Conservation (phyloP, 192 early-diverging fungal genomes). For the Podila epicladia region DNA sequence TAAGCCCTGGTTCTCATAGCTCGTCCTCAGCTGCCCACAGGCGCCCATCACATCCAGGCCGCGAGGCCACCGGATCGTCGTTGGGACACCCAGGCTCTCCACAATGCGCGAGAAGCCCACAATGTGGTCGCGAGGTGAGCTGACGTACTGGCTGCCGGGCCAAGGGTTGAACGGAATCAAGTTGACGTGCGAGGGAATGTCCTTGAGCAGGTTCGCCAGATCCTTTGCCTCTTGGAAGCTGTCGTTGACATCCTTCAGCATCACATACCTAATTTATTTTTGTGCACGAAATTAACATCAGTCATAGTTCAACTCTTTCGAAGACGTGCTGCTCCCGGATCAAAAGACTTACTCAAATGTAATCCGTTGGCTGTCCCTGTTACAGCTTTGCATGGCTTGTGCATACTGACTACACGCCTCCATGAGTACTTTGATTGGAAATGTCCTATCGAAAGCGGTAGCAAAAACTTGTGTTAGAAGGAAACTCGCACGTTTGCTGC, state of each 20-base stretch:
- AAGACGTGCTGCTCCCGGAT: neutral
- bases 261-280: constrained; percentile 73
- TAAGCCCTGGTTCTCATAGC: constrained; percentile 22
- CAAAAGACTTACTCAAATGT: constrained; percentile 79
- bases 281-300: neutral
- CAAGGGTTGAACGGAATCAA: constrained; percentile 90
- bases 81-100: constrained; percentile 58
- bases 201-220: constrained; percentile 68
- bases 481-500: neutral
- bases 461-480: neutral
- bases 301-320: neutral
- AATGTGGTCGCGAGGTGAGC: constrained; percentile 64
- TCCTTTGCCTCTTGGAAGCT: constrained; percentile 71
- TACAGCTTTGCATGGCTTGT: constrained; percentile 58
- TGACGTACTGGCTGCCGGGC: constrained; percentile 77
- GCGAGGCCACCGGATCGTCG: constrained; percentile 69
- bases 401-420: constrained; percentile 74
- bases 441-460: constrained; percentile 54
- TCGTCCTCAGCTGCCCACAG: constrained; percentile 70
- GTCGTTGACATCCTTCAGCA: constrained; percentile 91
- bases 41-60: constrained; percentile 86
- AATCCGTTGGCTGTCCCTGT: constrained; percentile 66
- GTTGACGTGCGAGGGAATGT: constrained; percentile 80
- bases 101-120: constrained; percentile 65
- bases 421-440: constrained; percentile 76